Conservation (phyloP, 306 rosid genomes). For the Cyamopsis tetragonoloba region DNA sequence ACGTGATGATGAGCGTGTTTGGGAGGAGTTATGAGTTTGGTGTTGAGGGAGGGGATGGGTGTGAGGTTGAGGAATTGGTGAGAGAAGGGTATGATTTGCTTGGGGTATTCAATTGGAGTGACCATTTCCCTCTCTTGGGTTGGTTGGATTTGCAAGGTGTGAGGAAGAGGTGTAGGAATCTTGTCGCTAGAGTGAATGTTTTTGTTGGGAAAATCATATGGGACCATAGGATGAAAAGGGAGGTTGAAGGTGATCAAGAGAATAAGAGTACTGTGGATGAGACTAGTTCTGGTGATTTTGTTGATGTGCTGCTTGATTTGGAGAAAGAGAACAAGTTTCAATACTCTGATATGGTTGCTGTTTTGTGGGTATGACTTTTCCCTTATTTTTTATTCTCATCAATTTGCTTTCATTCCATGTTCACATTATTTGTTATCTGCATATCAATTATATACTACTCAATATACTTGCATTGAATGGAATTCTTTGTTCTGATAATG, state of each 20-base stretch:
- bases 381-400: neutral
- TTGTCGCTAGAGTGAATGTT: slow-evolving; percentile 45
- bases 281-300: slow-evolving; percentile 55
- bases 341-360: slow-evolving; percentile 74
- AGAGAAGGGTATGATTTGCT: slow-evolving; percentile 75
- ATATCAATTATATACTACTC: no score
- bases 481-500: neutral
- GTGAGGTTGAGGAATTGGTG: slow-evolving; percentile 54
- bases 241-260: neutral
- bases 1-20: slow-evolving; percentile 66
- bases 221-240: slow-evolving; percentile 48
- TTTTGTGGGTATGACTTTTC: slow-evolving; percentile 61
- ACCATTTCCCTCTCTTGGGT: slow-evolving; percentile 64
- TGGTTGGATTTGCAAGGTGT: slow-evolving; percentile 66
- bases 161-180: slow-evolving; percentile 51
- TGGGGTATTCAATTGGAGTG: slow-evolving; percentile 74
- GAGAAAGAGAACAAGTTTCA: slow-evolving; percentile 49
- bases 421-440: no score
- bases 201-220: slow-evolving; percentile 65
- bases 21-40: slow-evolving; percentile 63
- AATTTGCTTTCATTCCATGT: no score
- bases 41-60: slow-evolving; percentile 20
- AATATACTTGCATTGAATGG: neutral
- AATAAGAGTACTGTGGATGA: slow-evolving; percentile 1
- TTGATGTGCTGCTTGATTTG: slow-evolving; percentile 66